These are phyloP conservation scores for Zymoseptoria pseudotritici DNA, from an alignment of 2,329 filamentous ascomycete genomes.

Conservation along the genomic window DNA sequence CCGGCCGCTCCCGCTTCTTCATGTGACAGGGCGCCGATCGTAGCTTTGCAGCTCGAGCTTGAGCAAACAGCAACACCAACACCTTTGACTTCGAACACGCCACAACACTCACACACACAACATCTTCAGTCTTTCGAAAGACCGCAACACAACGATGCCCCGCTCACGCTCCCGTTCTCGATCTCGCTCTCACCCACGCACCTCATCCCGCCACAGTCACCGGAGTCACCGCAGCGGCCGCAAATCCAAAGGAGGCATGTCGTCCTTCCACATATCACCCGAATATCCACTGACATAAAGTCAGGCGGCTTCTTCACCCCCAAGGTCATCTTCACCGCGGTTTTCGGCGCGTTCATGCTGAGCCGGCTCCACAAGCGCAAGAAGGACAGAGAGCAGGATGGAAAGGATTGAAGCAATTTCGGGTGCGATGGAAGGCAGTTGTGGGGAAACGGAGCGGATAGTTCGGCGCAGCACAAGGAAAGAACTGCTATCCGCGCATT, in stretches of 20 bases:
- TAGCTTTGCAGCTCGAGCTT: background rate
- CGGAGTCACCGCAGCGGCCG: too few species aligned
- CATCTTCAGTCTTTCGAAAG: background rate
- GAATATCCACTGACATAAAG: background rate
- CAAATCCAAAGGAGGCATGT: background rate
- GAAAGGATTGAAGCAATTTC: background rate
- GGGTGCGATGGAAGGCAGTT: background rate
- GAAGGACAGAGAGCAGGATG: background rate
- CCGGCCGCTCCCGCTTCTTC: background rate
- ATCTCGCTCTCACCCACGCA: background rate
- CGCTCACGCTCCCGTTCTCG: background rate
- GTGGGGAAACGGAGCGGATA: too few species aligned
- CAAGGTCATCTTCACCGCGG: background rate
- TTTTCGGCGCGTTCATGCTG: background rate
- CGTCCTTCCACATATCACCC: background rate
- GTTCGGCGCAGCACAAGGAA: too few species aligned
- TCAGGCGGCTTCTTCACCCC: background rate
- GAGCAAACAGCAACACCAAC: background rate
- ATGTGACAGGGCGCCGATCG: background rate
- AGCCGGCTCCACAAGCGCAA: background rate
- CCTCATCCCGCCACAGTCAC: background rate
- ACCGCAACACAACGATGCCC: background rate
- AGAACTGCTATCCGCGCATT: too few species aligned
- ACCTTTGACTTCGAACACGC: background rate
- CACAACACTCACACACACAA: background rate